Evolutionary conservation across 148 eudicot species (phyloP).

Genomic region (Limonium bicolor): DNA sequence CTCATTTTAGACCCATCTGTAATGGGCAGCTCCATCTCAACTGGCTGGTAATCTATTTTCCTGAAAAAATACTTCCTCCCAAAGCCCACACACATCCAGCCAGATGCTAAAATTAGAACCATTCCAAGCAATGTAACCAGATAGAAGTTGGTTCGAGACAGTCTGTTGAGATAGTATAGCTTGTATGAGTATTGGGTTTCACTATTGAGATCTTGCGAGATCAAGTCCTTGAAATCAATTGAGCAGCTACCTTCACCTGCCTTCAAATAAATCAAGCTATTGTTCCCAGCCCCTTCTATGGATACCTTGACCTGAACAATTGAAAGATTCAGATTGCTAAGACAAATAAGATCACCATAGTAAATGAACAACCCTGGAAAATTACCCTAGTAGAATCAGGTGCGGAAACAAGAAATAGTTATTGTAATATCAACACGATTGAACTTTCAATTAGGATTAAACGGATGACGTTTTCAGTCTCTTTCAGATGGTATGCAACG

Average conservation of each 20-base stretch:
- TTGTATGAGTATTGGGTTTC: conserved; percentile 12
- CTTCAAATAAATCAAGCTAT: conserved; percentile 32
- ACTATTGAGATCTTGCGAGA: conserved; percentile 11
- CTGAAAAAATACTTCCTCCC: conserved; percentile 15
- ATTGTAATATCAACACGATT: background rate
- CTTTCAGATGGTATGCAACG: background rate
- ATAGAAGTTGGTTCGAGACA: conserved; percentile 18
- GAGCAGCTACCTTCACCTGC: conserved; percentile 35
- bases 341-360: background rate
- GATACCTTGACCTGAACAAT: conserved; percentile 53
- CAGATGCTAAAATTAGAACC: conserved; percentile 24
- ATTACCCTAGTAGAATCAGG: background rate
- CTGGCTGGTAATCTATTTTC: conserved; percentile 29
- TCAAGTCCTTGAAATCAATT: conserved; percentile 34
- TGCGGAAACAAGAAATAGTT: background rate
- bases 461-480: too few species aligned
- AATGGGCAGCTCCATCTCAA: conserved; percentile 62
- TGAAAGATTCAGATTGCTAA: background rate
- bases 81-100: conserved; percentile 25
- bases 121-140: conserved; percentile 18
- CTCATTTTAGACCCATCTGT: conserved; percentile 16
- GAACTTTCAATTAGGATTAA: too few species aligned
- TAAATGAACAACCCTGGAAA: background rate
- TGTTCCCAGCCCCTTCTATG: conserved; percentile 22
- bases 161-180: conserved; percentile 13